Conservation (phyloP, 768 basidiomycete species). For the Clathrus columnatus region DNA sequence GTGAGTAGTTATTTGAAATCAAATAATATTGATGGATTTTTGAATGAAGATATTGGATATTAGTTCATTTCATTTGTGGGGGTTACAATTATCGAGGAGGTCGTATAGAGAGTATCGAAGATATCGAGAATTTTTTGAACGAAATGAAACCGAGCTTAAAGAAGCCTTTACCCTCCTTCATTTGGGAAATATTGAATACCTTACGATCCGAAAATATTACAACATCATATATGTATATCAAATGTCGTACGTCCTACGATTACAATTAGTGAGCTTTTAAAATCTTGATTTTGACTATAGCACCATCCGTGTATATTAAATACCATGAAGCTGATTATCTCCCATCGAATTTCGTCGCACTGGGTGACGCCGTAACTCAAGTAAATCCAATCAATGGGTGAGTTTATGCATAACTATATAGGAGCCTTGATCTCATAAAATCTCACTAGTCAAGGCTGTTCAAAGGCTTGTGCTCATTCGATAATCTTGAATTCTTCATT, state of each 20-base stretch:
- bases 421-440: not conserved
- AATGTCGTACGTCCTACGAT: not conserved
- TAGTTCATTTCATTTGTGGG: not conserved
- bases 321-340: not conserved
- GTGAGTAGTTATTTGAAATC: not conserved
- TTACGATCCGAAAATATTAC: not conserved
- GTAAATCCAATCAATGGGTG: constrained; percentile 10
- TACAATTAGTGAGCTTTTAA: not conserved
- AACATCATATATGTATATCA: not conserved
- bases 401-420: not conserved
- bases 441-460: constrained; percentile 4
- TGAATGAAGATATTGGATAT: not conserved
- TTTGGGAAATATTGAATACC: not conserved
- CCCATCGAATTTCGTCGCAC: constrained; percentile 8
- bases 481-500: not conserved
- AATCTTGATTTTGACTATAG: not conserved
- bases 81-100: not conserved
- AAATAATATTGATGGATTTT: not conserved
- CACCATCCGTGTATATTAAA: not conserved
- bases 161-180: not conserved
- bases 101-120: not conserved
- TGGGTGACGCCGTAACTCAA: constrained; percentile 7
- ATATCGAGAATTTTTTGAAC: not conserved
- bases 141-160: not conserved
- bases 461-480: constrained; percentile 2